Conservation (phyloP, 495 filamentous ascomycete genomes). For the Neurospora terricola region DNA sequence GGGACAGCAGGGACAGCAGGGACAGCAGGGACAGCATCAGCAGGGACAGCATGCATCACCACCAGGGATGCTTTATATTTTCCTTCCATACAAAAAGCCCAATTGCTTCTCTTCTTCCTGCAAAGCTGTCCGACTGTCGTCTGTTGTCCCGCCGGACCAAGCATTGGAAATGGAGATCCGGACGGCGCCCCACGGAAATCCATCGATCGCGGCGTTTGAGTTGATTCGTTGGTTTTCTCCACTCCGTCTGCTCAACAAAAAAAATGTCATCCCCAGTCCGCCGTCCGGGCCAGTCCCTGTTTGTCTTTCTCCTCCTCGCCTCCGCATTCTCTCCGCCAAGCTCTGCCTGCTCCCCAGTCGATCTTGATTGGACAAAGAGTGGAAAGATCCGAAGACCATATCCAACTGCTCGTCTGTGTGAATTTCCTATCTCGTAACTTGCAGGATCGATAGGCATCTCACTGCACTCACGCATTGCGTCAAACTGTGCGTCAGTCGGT, state of each 20-base stretch:
- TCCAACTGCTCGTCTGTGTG: neutral
- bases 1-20: neutral
- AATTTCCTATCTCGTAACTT: neutral
- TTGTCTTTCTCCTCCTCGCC: neutral
- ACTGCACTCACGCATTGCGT: neutral
- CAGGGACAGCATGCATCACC: neutral
- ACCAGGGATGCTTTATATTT: neutral
- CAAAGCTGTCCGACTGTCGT: neutral
- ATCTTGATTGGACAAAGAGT: neutral
- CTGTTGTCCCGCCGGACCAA: neutral
- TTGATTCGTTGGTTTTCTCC: neutral
- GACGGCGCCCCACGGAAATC: neutral
- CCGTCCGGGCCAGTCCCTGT: neutral
- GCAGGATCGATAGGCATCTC: neutral
- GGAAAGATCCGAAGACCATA: neutral
- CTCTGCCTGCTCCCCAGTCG: neutral
- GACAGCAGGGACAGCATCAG: neutral
- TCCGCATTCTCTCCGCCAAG: constrained; percentile 3
- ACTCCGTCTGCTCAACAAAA: neutral
- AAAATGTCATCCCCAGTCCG: neutral
- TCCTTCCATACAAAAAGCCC: neutral
- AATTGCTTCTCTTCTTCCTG: neutral
- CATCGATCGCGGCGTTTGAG: neutral
- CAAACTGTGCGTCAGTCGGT: neutral
- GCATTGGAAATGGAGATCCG: neutral